Evolutionary conservation across 1,139 yeast species (phyloP), one percentile per base, ranked within the genome.

Genomic region (Protomyces gravidus): DNA sequence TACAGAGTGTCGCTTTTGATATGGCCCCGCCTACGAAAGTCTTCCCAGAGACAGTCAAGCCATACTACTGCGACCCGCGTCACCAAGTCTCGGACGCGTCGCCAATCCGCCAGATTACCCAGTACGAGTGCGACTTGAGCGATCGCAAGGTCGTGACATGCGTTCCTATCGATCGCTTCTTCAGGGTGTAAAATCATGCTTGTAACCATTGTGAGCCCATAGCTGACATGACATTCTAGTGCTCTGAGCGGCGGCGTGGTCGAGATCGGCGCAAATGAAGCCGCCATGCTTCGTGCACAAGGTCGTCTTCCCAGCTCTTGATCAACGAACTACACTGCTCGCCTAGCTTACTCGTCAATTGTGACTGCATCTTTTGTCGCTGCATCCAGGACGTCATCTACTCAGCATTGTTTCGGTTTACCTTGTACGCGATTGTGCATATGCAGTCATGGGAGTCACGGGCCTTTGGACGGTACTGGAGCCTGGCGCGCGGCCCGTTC

Each of bases 381-480:
- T 36, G 17, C 21, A 5, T n/a, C 42, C 32, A 15, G 11, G 42
- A n/a, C 17, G 42, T 15, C 42, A 36, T 36, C 42, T 13, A n/a
- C 42, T n/a, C n/a, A n/a, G n/a, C n/a, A n/a, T n/a, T n/a, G n/a
- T n/a, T n/a, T n/a, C n/a, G n/a, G n/a, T n/a, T n/a, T n/a, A n/a
- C n/a, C n/a, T n/a, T n/a, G n/a, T n/a, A n/a, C n/a, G n/a, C n/a
- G n/a, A n/a, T n/a, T n/a, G n/a, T n/a, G 42, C 21, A 19, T n/a
- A 36, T 36, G 42, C 42, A 36, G 21, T 4, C 21, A 92, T 94
- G 99, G 99, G 99, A 74, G 99, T 94, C 56, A 88, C 88, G 67
- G 88, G 95, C 6, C 79, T 94, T 59, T 94, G 99, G 99, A 90
- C 85, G 57, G 84, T 92, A 19, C 78, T 92, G 3, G 95, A 90